Base-by-base conservation (phyloP, 441 rosid genomes). In the Caryocar brasiliense region DNA sequence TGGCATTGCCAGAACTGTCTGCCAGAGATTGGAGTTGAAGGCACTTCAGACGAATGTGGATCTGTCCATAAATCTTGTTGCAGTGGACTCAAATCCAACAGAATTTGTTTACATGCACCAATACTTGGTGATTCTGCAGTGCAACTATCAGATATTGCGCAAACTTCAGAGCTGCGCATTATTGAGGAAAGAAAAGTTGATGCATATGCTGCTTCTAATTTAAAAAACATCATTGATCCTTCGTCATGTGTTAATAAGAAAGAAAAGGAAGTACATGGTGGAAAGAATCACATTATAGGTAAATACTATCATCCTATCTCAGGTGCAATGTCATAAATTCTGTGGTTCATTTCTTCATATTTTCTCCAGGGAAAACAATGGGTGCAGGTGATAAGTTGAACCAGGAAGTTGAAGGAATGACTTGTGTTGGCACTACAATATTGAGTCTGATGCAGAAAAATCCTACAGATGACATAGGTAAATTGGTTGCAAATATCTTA, bases 1-100 rank as follows among this genome's bases (percentile, higher is more conserved):
- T 88, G 88, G 92, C 52, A 56, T 54, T 82, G 97, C 71, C 67
- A 43, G 48, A 74, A 59, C 56, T 86, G 95, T 50, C 36, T 65
- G 53, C 66, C 30, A 44, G 82, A 76, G 45, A 45, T 59, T 39
- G 54, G 51, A 41, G 51, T 50, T 40, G 65, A 66, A 62, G 57
- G 45, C 33, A 54, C 38, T 55, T 37, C 48, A 56, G 61, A 44
- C 54, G 66, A 53, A 34, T 51, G 39, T 18, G 80, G 60, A 51
- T 34, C 47, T 14, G 51, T 34, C 26, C 57, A 55, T 56, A 54
- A 54, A 47, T 47, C 48, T 33, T 46, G 40, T 51, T 21, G 24
- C 20, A 2, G 43, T 40, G 66, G 56, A 36, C 54, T 57, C 42
- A 75, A 72, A 44, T 57, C 76, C 33, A 68, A 45, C 26, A 43